phyloP scores from a whole-genome alignment of 2,329 filamentous ascomycete species.

The Botrytis squamosa region DNA sequence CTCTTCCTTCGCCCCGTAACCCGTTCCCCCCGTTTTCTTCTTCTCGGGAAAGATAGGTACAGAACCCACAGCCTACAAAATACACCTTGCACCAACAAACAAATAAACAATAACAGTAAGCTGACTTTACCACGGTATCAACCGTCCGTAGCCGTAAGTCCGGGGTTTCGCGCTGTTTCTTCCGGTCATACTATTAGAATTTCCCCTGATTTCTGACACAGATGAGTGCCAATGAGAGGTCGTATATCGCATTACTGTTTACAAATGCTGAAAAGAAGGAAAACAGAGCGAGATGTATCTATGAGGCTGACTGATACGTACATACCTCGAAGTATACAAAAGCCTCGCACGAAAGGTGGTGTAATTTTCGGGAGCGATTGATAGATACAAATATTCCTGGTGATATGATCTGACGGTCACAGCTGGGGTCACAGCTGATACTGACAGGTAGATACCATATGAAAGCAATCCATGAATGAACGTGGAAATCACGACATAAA shows the following conservation, averaged over 20 bases:
- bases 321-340: neutral
- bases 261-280: neutral
- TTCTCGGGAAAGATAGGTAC: neutral
- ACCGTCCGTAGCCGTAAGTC: neutral
- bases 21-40: neutral
- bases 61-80: neutral
- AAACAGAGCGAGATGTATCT: neutral
- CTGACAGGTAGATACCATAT: neutral
- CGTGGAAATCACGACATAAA: conserved; percentile 13
- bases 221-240: neutral
- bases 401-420: neutral
- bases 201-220: neutral
- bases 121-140: neutral
- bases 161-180: neutral
- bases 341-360: neutral
- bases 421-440: neutral
- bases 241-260: neutral
- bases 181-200: neutral
- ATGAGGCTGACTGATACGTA: neutral
- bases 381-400: neutral
- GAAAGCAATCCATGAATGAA: neutral
- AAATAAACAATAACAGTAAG: neutral
- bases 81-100: neutral
- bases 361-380: neutral
- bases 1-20: neutral